phyloP scores from a whole-genome alignment of 495 filamentous ascomycete genomes.

The Tuber melanosporum region DNA sequence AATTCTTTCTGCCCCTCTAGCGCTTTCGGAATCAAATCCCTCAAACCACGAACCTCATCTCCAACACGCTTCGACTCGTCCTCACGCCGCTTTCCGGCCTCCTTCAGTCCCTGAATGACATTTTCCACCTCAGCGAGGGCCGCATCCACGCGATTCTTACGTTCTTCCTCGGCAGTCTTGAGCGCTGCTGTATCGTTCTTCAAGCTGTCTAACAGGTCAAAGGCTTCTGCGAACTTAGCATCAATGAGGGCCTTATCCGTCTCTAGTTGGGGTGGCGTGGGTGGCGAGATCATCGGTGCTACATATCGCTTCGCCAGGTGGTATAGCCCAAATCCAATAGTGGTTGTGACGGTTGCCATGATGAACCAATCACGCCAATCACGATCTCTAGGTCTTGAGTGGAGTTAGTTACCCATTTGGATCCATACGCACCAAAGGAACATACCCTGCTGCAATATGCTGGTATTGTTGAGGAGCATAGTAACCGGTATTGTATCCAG shows the following conservation, averaged over 20 bases:
- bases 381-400: conserved; percentile 54
- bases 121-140: conserved; percentile 76
- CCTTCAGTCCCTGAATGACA: conserved; percentile 73
- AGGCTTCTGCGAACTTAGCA: conserved; percentile 83
- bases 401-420: conserved; percentile 38
- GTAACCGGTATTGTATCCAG: conserved; percentile 61
- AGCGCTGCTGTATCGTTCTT: conserved; percentile 79
- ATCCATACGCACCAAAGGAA: not conserved
- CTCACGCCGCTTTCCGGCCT: conserved; percentile 67
- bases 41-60: conserved; percentile 78
- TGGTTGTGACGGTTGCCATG: conserved; percentile 59
- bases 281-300: conserved; percentile 79
- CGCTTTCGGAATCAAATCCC: conserved; percentile 78
- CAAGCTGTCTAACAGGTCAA: conserved; percentile 84
- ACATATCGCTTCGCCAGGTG: conserved; percentile 89
- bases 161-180: conserved; percentile 74
- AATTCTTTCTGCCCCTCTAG: conserved; percentile 78
- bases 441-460: conserved; percentile 56
- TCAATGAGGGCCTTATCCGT: conserved; percentile 89
- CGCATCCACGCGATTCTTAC: conserved; percentile 76
- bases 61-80: conserved; percentile 75
- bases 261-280: conserved; percentile 85
- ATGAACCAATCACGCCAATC: conserved; percentile 98
- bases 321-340: conserved; percentile 58
- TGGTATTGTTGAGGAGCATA: conserved; percentile 56